Evolutionary conservation across 1,139 yeast species (phyloP).

Genomic region (Debaryomyces robertsiae): DNA sequence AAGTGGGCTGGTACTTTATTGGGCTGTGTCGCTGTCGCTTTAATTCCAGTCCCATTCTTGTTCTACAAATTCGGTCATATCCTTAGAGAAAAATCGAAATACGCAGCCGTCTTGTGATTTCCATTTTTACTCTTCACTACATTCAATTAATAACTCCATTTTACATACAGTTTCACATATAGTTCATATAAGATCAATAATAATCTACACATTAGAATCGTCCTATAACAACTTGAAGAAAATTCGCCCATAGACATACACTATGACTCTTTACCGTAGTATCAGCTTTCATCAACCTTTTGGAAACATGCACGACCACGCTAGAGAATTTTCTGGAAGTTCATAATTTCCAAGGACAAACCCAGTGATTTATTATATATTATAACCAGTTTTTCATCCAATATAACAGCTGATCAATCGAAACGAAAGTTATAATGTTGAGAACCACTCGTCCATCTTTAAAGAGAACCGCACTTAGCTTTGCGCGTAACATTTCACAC

Average conservation of each 20-base stretch:
- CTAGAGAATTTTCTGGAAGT: slow-evolving; percentile 10
- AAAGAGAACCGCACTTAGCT: slow-evolving; percentile 40
- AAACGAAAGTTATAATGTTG: slow-evolving; percentile 43
- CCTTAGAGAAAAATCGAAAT: slow-evolving; percentile 56
- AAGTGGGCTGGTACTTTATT: slow-evolving; percentile 84
- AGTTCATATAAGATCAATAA: neutral
- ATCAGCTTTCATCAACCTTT: no score
- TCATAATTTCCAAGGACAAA: neutral
- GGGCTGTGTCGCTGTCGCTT: slow-evolving; percentile 62
- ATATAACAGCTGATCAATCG: slow-evolving; percentile 5
- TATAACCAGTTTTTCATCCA: slow-evolving; percentile 4
- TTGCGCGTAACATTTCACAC: slow-evolving; percentile 71
- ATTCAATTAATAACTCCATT: neutral
- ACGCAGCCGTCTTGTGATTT: slow-evolving; percentile 3
- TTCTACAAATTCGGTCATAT: slow-evolving; percentile 66
- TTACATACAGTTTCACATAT: no score
- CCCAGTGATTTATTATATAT: slow-evolving; percentile 7
- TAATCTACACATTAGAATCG: no score
- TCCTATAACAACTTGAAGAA: no score
- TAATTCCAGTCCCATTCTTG: slow-evolving; percentile 76
- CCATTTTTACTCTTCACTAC: neutral
- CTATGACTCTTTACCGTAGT: no score
- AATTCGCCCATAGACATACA: no score
- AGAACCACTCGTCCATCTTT: slow-evolving; percentile 55
- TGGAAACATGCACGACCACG: slow-evolving; percentile 1